phyloP scores from a whole-genome alignment of 1,139 yeast genomes.

The Zygosaccharomyces sapae region DNA sequence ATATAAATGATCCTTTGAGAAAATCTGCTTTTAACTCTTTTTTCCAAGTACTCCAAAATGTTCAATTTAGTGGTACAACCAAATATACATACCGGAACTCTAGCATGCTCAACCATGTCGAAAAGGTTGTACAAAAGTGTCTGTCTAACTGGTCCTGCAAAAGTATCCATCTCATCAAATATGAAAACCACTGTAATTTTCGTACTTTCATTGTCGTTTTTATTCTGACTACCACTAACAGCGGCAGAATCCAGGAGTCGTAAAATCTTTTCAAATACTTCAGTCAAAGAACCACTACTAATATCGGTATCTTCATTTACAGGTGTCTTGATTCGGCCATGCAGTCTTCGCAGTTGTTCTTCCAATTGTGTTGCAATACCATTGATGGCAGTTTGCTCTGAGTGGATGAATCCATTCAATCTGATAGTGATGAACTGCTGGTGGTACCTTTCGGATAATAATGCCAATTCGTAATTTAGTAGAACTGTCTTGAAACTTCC shows the following conservation, averaged over 20 bases:
- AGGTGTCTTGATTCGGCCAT: conserved; percentile 10
- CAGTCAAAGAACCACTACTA: conserved; percentile 48
- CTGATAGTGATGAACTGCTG: conserved; percentile 57
- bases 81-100: conserved; percentile 73
- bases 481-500: conserved; percentile 71
- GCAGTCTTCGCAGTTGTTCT: conserved; percentile 37
- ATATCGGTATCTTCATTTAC: conserved; percentile 33
- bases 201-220: conserved; percentile 16
- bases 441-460: conserved; percentile 41
- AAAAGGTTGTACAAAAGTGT: conserved; percentile 80
- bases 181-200: conserved; percentile 65
- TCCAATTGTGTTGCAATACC: conserved; percentile 85
- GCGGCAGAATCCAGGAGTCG: conserved; percentile 42
- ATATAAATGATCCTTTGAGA: conserved; percentile 71
- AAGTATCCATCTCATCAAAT: conserved; percentile 81
- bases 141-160: conserved; percentile 69
- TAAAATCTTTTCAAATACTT: conserved; percentile 49
- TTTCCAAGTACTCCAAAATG: conserved; percentile 76
- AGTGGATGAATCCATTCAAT: conserved; percentile 67
- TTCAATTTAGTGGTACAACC: conserved; percentile 77
- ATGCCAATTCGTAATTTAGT: conserved; percentile 52
- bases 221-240: conserved; percentile 19
- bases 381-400: conserved; percentile 72
- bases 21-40: conserved; percentile 85
- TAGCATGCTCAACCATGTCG: conserved; percentile 73